These are phyloP conservation scores for Batkoa obscura DNA, from an alignment of 371 early-diverging fungal genomes.

Conservation along the genomic window DNA sequence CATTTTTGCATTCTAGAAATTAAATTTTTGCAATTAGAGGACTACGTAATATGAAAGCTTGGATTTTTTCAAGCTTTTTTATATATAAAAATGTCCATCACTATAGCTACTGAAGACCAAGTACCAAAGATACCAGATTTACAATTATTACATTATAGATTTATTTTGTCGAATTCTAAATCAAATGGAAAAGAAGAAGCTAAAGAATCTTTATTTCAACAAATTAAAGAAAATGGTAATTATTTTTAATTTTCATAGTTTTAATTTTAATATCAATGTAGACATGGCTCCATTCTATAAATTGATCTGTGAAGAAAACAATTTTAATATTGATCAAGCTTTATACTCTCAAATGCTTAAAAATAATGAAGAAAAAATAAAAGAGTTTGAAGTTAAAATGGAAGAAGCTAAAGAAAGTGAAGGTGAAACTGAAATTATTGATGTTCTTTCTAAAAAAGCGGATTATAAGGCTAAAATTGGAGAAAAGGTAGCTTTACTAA, in stretches of 20 bases:
- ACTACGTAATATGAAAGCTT: no score
- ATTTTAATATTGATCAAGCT: slow-evolving; percentile 27
- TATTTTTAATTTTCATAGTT: background rate
- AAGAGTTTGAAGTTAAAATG: slow-evolving; percentile 58
- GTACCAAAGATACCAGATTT: no score
- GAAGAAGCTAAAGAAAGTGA: slow-evolving; percentile 76
- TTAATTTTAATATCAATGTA: slow-evolving; percentile 9
- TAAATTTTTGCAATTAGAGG: no score
- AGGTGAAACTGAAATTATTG: slow-evolving; percentile 88
- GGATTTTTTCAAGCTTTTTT: no score
- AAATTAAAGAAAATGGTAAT: slow-evolving; percentile 54
- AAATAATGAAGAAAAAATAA: slow-evolving; percentile 53
- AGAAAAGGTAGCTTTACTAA: slow-evolving; percentile 46
- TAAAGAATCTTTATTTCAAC: slow-evolving; percentile 30
- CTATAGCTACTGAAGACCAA: no score
- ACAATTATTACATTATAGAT: no score
- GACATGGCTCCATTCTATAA: slow-evolving; percentile 78
- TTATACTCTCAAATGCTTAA: slow-evolving; percentile 29
- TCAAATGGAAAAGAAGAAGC: slow-evolving; percentile 24
- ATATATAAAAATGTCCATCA: no score
- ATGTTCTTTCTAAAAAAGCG: slow-evolving; percentile 80
- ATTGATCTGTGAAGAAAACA: slow-evolving; percentile 37
- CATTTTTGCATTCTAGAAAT: no score
- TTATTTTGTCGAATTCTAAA: no score
- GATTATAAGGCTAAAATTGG: slow-evolving; percentile 83